These are phyloP conservation scores for Globisporangium parvum DNA, from an alignment of 352 stramenopile species.

Conservation along the genomic window DNA sequence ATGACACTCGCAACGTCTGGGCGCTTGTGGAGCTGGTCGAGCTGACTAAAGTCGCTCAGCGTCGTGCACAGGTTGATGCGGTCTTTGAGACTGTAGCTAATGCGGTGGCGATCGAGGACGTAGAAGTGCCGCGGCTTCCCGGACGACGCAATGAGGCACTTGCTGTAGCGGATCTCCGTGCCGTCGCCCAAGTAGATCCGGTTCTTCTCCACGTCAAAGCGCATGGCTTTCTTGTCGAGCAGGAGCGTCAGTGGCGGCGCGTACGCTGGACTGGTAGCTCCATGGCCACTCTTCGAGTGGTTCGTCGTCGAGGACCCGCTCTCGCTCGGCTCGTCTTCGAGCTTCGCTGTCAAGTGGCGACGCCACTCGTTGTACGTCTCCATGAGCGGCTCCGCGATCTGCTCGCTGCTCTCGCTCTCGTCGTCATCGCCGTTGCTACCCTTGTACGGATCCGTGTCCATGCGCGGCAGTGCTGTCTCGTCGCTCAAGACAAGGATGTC, in stretches of 20 bases:
- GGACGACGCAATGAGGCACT: slow-evolving; percentile 83
- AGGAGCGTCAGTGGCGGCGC: slow-evolving; percentile 62
- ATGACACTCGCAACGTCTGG: slow-evolving; percentile 51
- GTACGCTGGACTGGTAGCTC: not conserved
- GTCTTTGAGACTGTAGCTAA: slow-evolving; percentile 79
- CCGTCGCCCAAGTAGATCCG: slow-evolving; percentile 74
- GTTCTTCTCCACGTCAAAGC: slow-evolving; percentile 86
- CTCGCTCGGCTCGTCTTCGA: slow-evolving; percentile 63
- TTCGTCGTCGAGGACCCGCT: not conserved
- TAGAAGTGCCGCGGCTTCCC: slow-evolving; percentile 84
- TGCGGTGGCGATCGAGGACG: slow-evolving; percentile 79
- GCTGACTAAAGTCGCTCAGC: slow-evolving; percentile 72
- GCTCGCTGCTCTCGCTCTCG: slow-evolving; percentile 5
- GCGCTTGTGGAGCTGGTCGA: slow-evolving; percentile 51
- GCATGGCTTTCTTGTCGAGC: slow-evolving; percentile 64
- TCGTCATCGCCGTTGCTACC: slow-evolving; percentile 14
- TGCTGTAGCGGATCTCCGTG: slow-evolving; percentile 77
- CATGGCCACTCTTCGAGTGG: no score
- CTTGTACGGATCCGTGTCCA: slow-evolving; percentile 37
- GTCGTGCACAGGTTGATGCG: slow-evolving; percentile 84
- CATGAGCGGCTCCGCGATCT: slow-evolving; percentile 52
- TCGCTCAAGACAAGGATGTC: slow-evolving; percentile 89
- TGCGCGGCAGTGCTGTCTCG: slow-evolving; percentile 53
- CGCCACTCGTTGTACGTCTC: slow-evolving; percentile 90
- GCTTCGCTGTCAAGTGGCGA: slow-evolving; percentile 69